A percentile compares a stretch with the other conserved stretches of the same genome.
Evolutionary conservation across 805 yeast genomes (phyloP).

Genomic region (Myxozyma udenii): DNA sequence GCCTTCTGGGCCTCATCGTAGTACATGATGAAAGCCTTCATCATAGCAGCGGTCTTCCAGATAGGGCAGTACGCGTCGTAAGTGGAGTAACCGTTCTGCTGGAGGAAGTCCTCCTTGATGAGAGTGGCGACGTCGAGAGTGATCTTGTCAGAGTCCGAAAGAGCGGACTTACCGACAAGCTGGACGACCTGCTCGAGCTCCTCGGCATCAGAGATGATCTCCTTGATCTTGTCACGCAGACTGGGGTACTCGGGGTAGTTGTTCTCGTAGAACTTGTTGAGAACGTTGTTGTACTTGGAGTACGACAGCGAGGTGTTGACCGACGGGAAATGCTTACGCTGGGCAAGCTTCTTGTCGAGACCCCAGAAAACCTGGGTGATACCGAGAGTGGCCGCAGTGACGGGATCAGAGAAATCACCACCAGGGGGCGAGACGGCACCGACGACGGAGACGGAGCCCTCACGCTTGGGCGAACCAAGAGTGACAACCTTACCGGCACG

Average conservation of each 20-base stretch:
- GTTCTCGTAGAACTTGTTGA: constrained; percentile 78
- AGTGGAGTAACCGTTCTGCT: constrained; percentile 97
- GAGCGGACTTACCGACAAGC: constrained; percentile 96
- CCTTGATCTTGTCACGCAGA: constrained; percentile 87
- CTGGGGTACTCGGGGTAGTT: constrained; percentile 88
- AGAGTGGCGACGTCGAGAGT: constrained; percentile 87
- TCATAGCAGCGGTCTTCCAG: constrained; percentile 98
- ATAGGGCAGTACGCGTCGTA: constrained; percentile 99
- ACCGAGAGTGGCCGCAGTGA: constrained; percentile 96
- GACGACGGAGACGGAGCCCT: constrained; percentile 97
- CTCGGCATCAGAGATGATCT: constrained; percentile 93
- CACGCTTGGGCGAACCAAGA: constrained; percentile 92
- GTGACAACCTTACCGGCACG: constrained; percentile 98
- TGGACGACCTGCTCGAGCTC: constrained; percentile 99
- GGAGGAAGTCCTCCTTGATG: constrained; percentile 96
- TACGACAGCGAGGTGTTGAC: constrained; percentile 94
- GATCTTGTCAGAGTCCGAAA: constrained; percentile 94
- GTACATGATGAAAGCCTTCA: constrained; percentile 88
- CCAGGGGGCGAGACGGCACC: constrained; percentile 99
- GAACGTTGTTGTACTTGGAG: constrained; percentile 89
- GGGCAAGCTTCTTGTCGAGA: constrained; percentile 96
- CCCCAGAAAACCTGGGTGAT: constrained; percentile 99
- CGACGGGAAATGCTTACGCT: constrained; percentile 99
- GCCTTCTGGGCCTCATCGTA: constrained; percentile 98
- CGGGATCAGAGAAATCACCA: constrained; percentile 99